Base-by-base conservation (phyloP, 108 stramenopile species). In the Fragilariopsis cylindrus region DNA sequence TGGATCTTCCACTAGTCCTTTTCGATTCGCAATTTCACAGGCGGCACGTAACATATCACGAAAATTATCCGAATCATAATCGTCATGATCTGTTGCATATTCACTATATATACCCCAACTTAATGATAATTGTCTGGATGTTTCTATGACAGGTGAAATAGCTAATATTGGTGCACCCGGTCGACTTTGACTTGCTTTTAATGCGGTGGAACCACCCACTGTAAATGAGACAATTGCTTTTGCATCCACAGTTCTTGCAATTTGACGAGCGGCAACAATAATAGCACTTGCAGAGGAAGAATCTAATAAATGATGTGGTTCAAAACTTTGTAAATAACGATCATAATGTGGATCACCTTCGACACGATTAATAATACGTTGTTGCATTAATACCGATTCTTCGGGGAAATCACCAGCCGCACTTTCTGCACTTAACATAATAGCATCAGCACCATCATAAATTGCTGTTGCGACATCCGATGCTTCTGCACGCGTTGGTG, bases 381-480 rank as follows among this genome's bases (percentile, higher is more conserved):
- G 90, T 84, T 92, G 90, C 94, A 95, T 95, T 9, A 77, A 63
- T 13, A 95, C 94, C 9, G 82, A 80, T 64, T 86, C 85, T 73
- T 86, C 85, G 15, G 85, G 84, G 60, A 57, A 78, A 83, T 83
- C 71, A 60, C 88, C 88, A 13, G 86, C 90, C 0, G 93, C 93
- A 72, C 85, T 87, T 73, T 96, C 95, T 7, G 85, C 95, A 40
- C 78, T 81, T 18, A 96, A 81, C 95, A 96, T 96, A 63, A 96
- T 90, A 8, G 93, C 93, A 67, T 96, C 95, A 0, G 93, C 90
- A 40, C 92, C 92, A 79, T 95, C 94, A 76, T 88, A 93, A 62
- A 95, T 90, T 30, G 94, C 94, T 19, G 91, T 95, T n/a, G 91
- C 88, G 39, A 92, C 86, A 79, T 95, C 94, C 47, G 84, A 84